Evolutionary conservation across 2,329 filamentous ascomycete genomes (phyloP), one percentile per base, ranked within the genome.

Genomic region (Coccinonectria pachysandricola): DNA sequence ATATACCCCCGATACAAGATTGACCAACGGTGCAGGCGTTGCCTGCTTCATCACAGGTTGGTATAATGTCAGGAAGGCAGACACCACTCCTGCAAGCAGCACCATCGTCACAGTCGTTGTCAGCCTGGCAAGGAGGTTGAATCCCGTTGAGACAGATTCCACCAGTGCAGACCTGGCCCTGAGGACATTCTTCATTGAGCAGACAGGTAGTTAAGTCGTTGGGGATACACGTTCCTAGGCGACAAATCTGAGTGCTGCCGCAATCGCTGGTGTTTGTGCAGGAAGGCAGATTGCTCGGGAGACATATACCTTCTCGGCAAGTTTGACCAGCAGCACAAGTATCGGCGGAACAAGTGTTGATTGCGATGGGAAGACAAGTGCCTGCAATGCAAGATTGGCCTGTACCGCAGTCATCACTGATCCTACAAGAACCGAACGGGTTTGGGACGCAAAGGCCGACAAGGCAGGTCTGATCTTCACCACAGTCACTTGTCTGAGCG

Each of bases 111-210:
- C 29, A 31, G 11, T 14, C 18, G n/a, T 10, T 27, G 11, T 27
- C 21, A 4, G n/a, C n/a, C n/a, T n/a, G n/a, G 12, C 31, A 34
- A 5, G 24, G 24, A 11, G 31, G 31, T 15, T 30, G 27, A 4
- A 19, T n/a, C 10, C 14, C 16, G 1, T 26, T 26, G 4, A 30
- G 21, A 10, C 32, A 35, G 7, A 35, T n/a, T 5, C 32, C 32
- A 8, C 25, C 29, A 3, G 24, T 24, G 13, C 31, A 34, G 12
- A 28, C 15, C 13, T 30, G 14, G 12, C 16, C 10, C 10, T 20
- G 15, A 12, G 10, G 4, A 8, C 31, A 34, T 10, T 34, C 17
- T 2, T 21, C 19, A 8, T 27, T 19, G n/a, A 21, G 7, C 2
- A 19, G 23, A 7, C 31, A 34, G 2, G 17, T 11, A 2, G 21